phyloP scores from a whole-genome alignment of 768 basidiomycete genomes.

The Termitomyces sp. region DNA sequence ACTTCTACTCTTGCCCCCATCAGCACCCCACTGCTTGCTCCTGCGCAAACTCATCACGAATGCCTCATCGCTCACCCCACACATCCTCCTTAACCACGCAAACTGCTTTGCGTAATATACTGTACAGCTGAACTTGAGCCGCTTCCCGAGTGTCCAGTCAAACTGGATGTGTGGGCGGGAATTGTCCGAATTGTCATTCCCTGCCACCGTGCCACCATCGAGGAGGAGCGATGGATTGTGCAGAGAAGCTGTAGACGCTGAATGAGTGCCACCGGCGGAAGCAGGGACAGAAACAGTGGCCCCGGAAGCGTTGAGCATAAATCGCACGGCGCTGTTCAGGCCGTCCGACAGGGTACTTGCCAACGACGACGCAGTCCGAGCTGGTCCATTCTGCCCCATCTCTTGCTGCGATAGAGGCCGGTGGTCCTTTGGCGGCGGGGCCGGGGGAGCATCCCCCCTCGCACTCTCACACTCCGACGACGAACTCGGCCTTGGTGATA shows the following conservation, averaged over 20 bases:
- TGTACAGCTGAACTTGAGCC: constrained; percentile 73
- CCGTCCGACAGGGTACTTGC: constrained; percentile 43
- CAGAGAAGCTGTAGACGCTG: constrained; percentile 23
- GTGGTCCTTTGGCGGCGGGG: constrained; percentile 21
- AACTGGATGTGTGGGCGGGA: constrained; percentile 78
- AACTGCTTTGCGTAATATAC: constrained; percentile 83
- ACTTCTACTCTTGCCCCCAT: constrained; percentile 75
- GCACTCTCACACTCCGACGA: constrained; percentile 9
- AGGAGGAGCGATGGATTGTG: constrained; percentile 33
- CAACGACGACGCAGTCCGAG: constrained; percentile 32
- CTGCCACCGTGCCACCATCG: constrained; percentile 21
- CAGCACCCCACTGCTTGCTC: constrained; percentile 65
- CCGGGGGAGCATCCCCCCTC: constrained; percentile 2
- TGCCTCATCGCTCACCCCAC: constrained; percentile 59
- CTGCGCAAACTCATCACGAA: constrained; percentile 56
- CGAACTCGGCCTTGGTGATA: too few relatives aligned
- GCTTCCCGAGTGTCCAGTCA: constrained; percentile 71
- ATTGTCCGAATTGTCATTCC: constrained; percentile 28
- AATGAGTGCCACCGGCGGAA: constrained; percentile 23
- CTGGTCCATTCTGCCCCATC: constrained; percentile 1
- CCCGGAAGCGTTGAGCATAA: constrained; percentile 28
- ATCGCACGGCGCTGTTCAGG: constrained; percentile 54
- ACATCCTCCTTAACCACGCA: constrained; percentile 56
- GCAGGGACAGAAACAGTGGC: background rate
- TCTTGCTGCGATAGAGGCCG: background rate